phyloP scores from a whole-genome alignment of 108 stramenopile species.

The Conticribra weissflogii region DNA sequence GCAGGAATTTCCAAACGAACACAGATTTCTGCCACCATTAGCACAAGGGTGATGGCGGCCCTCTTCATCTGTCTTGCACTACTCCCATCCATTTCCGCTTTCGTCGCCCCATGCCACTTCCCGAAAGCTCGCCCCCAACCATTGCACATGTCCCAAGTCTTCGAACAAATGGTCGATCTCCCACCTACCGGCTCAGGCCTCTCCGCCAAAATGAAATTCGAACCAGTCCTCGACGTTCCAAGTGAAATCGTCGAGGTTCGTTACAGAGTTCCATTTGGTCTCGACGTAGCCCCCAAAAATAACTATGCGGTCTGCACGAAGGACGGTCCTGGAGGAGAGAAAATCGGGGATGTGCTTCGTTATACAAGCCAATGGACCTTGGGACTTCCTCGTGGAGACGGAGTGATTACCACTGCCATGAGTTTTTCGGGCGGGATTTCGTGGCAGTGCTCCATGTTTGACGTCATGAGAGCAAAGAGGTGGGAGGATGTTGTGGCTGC shows the following conservation, averaged over 20 bases:
- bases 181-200: conserved; percentile 58
- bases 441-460: conserved; percentile 82
- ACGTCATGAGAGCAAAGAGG: conserved; percentile 69
- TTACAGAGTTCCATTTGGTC: conserved; percentile 75
- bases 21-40: too few relatives aligned
- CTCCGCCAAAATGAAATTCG: conserved; percentile 62
- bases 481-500: conserved; percentile 83
- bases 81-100: neutral
- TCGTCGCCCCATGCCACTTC: neutral
- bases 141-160: conserved; percentile 22
- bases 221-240: conserved; percentile 57
- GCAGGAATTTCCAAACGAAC: too few relatives aligned
- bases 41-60: too few relatives aligned
- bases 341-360: conserved; percentile 73
- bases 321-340: conserved; percentile 68
- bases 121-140: neutral
- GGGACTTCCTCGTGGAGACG: conserved; percentile 83
- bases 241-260: conserved; percentile 77
- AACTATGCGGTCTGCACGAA: conserved; percentile 75
- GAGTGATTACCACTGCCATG: conserved; percentile 70
- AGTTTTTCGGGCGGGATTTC: conserved; percentile 69
- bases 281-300: conserved; percentile 72
- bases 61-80: too few relatives aligned
- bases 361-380: conserved; percentile 82
- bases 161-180: conserved; percentile 56